Base-by-base conservation (phyloP, 352 stramenopile species). In the Phytophthora agathidicida region DNA sequence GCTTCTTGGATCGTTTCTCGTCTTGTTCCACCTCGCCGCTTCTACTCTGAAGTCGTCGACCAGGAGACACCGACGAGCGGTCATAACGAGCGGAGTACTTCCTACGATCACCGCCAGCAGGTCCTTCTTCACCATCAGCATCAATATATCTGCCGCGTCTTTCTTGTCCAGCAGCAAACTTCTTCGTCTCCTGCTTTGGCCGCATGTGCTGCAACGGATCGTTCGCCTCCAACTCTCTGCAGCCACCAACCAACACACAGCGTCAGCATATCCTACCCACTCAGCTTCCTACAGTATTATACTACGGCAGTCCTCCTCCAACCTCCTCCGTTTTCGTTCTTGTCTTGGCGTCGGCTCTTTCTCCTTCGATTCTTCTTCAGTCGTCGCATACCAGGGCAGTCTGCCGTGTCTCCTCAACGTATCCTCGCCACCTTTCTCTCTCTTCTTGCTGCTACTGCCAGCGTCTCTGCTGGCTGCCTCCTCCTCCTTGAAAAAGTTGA, bases 121-220 rank as follows among this genome's bases (percentile, higher is more conserved):
- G 44, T 47, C 53, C 68, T 41, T 60, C 43, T 9, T 62, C 52
- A 28, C n/a, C n/a, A n/a, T n/a, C 52, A 28, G 31, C 31, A 27
- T 2, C 22, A 32, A 27, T 60, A 45, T 61, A 50, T 16, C 33
- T 55, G 16, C 32, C 49, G n/a, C 32, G 31, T 11, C 19, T 30
- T 28, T n/a, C 14, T 37, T 31, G 10, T 32, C 8, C 19, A 48
- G 7, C 32, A 49, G n/a, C 28, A 39, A 56, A 53, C 22, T 17
- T 51, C 28, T 30, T 39, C 9, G 27, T n/a, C 27, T 43, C 35
- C 47, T 60, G 22, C 16, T 62, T 61, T 9, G 71, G 61, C 24
- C 71, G 72, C 75, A 83, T 87, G 36, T 77, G 32, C 8, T 57
- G 60, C 36, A 83, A 53, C 4, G 72, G 77, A 35, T 85, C 75